phyloP scores from a whole-genome alignment of 2,329 filamentous ascomycete species.

The Fusarium aywerte region DNA sequence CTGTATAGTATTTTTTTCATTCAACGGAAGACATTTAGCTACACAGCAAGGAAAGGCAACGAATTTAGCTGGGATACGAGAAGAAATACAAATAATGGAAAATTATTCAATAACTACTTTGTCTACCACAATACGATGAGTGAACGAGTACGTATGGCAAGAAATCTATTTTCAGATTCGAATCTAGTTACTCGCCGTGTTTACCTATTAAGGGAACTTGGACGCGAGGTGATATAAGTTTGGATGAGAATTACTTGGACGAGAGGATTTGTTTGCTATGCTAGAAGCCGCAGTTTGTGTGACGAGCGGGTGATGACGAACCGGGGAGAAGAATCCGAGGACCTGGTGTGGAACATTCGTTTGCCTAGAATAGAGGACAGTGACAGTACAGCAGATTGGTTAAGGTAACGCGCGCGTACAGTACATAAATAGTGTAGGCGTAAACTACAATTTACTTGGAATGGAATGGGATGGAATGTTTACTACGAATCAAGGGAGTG shows the following conservation, averaged over 20 bases:
- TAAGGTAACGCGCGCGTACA: constrained; percentile 19
- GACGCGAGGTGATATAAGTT: constrained; percentile 20
- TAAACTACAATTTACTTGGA: not conserved
- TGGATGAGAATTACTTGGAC: constrained; percentile 22
- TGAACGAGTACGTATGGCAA: not conserved
- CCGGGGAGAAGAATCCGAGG: constrained; percentile 19
- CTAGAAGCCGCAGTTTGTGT: constrained; percentile 33
- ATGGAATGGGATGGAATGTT: constrained; percentile 1
- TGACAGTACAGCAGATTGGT: constrained; percentile 1
- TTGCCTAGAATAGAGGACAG: not conserved
- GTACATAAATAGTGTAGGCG: not conserved
- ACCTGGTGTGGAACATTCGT: constrained; percentile 5
- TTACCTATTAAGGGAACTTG: constrained; percentile 27
- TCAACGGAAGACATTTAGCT: constrained; percentile 41
- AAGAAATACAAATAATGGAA: constrained; percentile 33
- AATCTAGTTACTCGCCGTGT: constrained; percentile 19
- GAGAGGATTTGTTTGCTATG: constrained; percentile 32
- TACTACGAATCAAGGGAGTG: constrained; percentile 4
- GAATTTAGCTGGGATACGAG: constrained; percentile 25
- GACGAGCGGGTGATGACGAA: constrained; percentile 22
- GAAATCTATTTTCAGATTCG: constrained; percentile 19
- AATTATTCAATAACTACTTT: constrained; percentile 5
- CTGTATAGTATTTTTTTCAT: constrained; percentile 45
- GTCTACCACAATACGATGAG: not conserved
- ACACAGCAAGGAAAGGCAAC: constrained; percentile 39